A percentile compares a stretch with the other conserved stretches of the same genome.
Conservation (phyloP, 106 monocot species). For the Gastrodia elata region DNA sequence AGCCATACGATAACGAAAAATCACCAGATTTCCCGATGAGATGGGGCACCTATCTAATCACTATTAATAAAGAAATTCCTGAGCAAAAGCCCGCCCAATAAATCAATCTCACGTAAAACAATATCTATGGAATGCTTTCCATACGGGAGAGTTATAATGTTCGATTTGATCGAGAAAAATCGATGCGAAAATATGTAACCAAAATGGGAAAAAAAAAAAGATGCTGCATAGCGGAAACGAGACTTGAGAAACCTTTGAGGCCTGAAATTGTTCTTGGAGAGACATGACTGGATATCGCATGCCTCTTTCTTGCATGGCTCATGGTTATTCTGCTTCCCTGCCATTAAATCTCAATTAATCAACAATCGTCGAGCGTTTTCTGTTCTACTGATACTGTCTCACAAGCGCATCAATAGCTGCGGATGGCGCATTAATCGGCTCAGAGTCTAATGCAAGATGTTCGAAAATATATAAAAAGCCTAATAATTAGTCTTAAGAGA, state of each 20-base stretch:
- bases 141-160: not conserved
- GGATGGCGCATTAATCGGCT: too few species aligned
- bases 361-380: not conserved
- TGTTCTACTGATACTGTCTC: too few species aligned
- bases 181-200: not conserved
- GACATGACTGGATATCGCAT: conserved; percentile 94
- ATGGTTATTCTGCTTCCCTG: conserved; percentile 38
- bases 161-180: not conserved
- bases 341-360: not conserved
- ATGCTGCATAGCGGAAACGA: not conserved
- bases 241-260: conserved; percentile 36
- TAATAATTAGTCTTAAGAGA: too few species aligned
- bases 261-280: conserved; percentile 90
- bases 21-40: not conserved
- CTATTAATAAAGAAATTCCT: not conserved
- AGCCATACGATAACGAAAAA: not conserved
- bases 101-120: not conserved
- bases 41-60: not conserved
- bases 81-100: not conserved
- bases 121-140: not conserved
- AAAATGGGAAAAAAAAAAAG: not conserved
- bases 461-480: too few species aligned
- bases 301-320: conserved; percentile 97
- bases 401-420: too few species aligned
- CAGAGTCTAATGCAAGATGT: too few species aligned